Evolutionary conservation across 768 basidiomycete species (phyloP).

Genomic region (Boletus reticuloceps): DNA sequence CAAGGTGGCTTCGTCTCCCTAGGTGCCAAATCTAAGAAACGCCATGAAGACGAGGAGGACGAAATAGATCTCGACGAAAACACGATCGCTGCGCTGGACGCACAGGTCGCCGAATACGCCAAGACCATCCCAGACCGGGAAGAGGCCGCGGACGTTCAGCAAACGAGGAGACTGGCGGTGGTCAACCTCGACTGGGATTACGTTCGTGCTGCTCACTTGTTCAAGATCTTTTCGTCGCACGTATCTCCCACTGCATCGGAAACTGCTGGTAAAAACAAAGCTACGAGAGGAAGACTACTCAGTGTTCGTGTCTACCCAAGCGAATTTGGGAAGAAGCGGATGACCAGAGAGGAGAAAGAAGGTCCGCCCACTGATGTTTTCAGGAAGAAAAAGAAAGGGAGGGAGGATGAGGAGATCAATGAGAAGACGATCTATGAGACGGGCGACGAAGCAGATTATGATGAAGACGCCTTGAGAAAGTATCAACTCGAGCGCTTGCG

Average conservation of each 20-base stretch:
- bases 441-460: slow-evolving; percentile 73
- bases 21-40: slow-evolving; percentile 37
- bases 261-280: not conserved
- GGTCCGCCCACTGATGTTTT: slow-evolving; percentile 90
- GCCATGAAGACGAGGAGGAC: slow-evolving; percentile 38
- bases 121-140: slow-evolving; percentile 46
- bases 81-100: slow-evolving; percentile 66
- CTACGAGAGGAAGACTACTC: slow-evolving; percentile 64
- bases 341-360: slow-evolving; percentile 84
- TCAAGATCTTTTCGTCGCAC: slow-evolving; percentile 88
- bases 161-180: slow-evolving; percentile 74
- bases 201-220: slow-evolving; percentile 84
- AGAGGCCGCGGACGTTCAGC: slow-evolving; percentile 38
- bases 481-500: slow-evolving; percentile 93
- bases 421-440: slow-evolving; percentile 64
- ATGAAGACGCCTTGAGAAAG: slow-evolving; percentile 81
- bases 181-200: slow-evolving; percentile 99
- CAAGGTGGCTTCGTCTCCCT: slow-evolving; percentile 47
- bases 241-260: slow-evolving; percentile 54
- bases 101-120: slow-evolving; percentile 64
- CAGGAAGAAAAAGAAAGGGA: slow-evolving; percentile 42
- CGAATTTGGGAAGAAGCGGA: slow-evolving; percentile 85
- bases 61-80: slow-evolving; percentile 84
- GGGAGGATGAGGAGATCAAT: slow-evolving; percentile 54
- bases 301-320: slow-evolving; percentile 89